Conservation (phyloP, 208 protist genomes). For the Acanthamoeba royreba region DNA sequence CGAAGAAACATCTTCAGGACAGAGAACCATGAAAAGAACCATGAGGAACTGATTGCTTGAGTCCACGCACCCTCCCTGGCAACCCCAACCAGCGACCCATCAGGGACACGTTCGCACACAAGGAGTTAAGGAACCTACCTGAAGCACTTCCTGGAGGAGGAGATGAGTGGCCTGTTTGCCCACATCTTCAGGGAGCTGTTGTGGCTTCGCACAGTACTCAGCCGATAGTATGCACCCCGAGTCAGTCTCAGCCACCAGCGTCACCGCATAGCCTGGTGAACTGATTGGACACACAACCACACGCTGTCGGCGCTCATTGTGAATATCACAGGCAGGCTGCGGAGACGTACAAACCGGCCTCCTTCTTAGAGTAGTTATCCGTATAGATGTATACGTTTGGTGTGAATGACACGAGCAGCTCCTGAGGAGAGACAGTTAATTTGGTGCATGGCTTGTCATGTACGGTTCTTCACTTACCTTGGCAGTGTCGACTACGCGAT, state of each 20-base stretch:
- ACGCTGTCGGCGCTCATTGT: not conserved
- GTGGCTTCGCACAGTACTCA: conserved; percentile 57
- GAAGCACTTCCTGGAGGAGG: conserved; percentile 64
- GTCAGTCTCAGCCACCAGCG: conserved; percentile 72
- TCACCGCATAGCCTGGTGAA: conserved; percentile 68
- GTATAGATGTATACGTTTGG: conserved; percentile 87
- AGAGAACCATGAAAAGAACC: conserved; percentile 78
- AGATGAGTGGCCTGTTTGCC: conserved; percentile 58
- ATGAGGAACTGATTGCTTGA: conserved; percentile 66
- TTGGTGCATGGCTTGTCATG: too few species aligned
- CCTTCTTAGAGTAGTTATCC: conserved; percentile 80
- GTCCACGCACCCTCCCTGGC: conserved; percentile 76
- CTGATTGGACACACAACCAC: not conserved
- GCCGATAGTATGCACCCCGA: conserved; percentile 74
- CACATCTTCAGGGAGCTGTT: conserved; percentile 73
- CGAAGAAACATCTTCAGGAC: conserved; percentile 78
- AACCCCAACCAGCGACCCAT: not conserved
- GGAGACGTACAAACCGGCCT: conserved; percentile 65
- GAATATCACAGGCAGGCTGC: not conserved
- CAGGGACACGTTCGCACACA: conserved; percentile 8
- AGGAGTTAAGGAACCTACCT: not conserved
- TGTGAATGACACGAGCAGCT: conserved; percentile 69
- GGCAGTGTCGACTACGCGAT: conserved; percentile 70
- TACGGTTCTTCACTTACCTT: conserved; percentile 38
- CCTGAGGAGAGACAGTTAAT: too few species aligned